Evolutionary conservation across 352 stramenopile genomes (phyloP).

Genomic region (Sclerospora graminicola): DNA sequence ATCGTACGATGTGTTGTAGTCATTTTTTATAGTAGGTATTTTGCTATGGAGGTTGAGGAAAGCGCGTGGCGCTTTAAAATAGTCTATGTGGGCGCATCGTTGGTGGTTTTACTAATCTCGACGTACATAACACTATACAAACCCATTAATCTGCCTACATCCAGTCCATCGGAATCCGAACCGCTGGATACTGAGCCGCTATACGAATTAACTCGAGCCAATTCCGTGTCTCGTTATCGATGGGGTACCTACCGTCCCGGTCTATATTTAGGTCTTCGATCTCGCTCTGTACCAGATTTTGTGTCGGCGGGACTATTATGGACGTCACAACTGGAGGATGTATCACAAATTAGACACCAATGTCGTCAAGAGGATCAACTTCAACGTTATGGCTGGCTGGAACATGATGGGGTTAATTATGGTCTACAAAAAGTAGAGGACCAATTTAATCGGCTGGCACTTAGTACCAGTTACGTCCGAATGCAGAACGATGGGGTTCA

Average conservation of each 20-base stretch:
- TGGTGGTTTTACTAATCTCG: slow-evolving; percentile 21
- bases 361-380: slow-evolving; percentile 70
- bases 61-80: slow-evolving; percentile 14
- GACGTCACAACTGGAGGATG: slow-evolving; percentile 52
- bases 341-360: slow-evolving; percentile 63
- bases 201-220: slow-evolving; percentile 20
- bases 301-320: slow-evolving; percentile 70
- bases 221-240: slow-evolving; percentile 27
- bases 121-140: slow-evolving; percentile 15
- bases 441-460: slow-evolving; percentile 57
- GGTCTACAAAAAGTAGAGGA: slow-evolving; percentile 56
- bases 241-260: slow-evolving; percentile 74
- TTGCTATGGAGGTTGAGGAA: slow-evolving; percentile 1
- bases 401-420: slow-evolving; percentile 59
- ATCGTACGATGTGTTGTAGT: not conserved
- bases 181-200: slow-evolving; percentile 28
- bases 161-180: not conserved
- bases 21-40: not conserved
- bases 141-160: slow-evolving; percentile 4
- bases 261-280: slow-evolving; percentile 73
- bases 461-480: slow-evolving; percentile 45
- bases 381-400: slow-evolving; percentile 70
- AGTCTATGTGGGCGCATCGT: slow-evolving; percentile 16
- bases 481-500: slow-evolving; percentile 22
- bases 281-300: slow-evolving; percentile 46